Percentiles rank a stretch among this genome's conserved stretches.
These are phyloP conservation scores for Yarrowia galli DNA, from an alignment of 1,139 yeast species.

Conservation along the genomic window DNA sequence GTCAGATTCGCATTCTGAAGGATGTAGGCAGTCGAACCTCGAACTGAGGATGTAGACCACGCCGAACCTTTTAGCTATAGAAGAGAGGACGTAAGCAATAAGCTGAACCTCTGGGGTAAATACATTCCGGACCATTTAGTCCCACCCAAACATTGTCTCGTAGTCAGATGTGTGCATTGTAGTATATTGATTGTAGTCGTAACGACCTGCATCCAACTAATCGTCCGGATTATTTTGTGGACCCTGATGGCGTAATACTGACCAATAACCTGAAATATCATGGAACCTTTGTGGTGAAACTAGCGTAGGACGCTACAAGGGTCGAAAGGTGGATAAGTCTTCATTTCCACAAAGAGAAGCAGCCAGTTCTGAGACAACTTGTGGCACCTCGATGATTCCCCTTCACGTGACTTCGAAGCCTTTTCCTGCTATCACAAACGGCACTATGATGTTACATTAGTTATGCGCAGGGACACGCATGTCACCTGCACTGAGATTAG, in stretches of 20 bases:
- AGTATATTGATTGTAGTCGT: too few relatives aligned
- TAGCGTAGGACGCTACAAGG: background rate
- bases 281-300: background rate
- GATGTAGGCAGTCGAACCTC: background rate
- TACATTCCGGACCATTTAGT: background rate
- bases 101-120: constrained; percentile 3
- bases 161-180: background rate
- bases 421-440: background rate
- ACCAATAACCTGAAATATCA: too few relatives aligned
- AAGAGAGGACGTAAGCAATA: background rate
- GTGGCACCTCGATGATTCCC: background rate
- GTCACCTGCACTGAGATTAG: background rate
- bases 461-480: background rate
- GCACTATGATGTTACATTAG: constrained; percentile 2
- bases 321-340: background rate
- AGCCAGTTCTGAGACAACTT: too few relatives aligned
- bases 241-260: too few relatives aligned
- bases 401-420: background rate
- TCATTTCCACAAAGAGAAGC: background rate
- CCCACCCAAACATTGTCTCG: background rate
- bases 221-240: too few relatives aligned
- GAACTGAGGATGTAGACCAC: background rate
- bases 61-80: background rate
- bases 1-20: background rate
- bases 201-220: too few relatives aligned